These are phyloP conservation scores for Somion occarium DNA, from an alignment of 1,284 basidiomycete genomes.

Conservation along the genomic window DNA sequence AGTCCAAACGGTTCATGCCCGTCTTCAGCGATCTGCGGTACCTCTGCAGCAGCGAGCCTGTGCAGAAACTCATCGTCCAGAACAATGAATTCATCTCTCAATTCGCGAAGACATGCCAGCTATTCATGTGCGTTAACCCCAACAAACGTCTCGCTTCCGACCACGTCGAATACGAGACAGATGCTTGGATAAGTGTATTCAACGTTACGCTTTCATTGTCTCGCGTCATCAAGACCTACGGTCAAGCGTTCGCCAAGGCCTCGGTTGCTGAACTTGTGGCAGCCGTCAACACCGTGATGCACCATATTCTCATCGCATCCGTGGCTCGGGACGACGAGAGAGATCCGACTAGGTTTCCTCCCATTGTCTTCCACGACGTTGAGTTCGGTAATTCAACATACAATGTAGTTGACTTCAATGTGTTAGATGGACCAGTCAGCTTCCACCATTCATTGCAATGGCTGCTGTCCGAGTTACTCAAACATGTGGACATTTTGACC, in stretches of 20 bases:
- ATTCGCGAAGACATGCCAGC: slow-evolving; percentile 63
- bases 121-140: slow-evolving; percentile 90
- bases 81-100: slow-evolving; percentile 58
- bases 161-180: slow-evolving; percentile 93
- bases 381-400: slow-evolving; percentile 59
- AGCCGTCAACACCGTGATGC: slow-evolving; percentile 68
- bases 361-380: slow-evolving; percentile 59
- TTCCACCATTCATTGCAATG: slow-evolving; percentile 96
- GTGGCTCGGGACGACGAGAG: slow-evolving; percentile 59
- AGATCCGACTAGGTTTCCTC: slow-evolving; percentile 59
- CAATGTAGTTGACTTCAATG: slow-evolving; percentile 70
- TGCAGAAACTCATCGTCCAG: slow-evolving; percentile 71
- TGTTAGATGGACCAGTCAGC: slow-evolving; percentile 79
- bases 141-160: slow-evolving; percentile 77
- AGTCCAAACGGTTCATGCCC: slow-evolving; percentile 90
- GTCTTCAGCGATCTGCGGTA: slow-evolving; percentile 85
- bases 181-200: slow-evolving; percentile 92
- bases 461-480: slow-evolving; percentile 87
- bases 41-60: slow-evolving; percentile 69
- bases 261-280: slow-evolving; percentile 55
- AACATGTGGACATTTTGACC: slow-evolving; percentile 67
- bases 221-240: slow-evolving; percentile 84
- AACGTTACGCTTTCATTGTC: slow-evolving; percentile 87
- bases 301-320: slow-evolving; percentile 72
- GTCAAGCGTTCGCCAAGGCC: slow-evolving; percentile 69